These are phyloP conservation scores for Geotrichum candidum DNA, from an alignment of 1,139 yeast genomes.

Conservation along the genomic window DNA sequence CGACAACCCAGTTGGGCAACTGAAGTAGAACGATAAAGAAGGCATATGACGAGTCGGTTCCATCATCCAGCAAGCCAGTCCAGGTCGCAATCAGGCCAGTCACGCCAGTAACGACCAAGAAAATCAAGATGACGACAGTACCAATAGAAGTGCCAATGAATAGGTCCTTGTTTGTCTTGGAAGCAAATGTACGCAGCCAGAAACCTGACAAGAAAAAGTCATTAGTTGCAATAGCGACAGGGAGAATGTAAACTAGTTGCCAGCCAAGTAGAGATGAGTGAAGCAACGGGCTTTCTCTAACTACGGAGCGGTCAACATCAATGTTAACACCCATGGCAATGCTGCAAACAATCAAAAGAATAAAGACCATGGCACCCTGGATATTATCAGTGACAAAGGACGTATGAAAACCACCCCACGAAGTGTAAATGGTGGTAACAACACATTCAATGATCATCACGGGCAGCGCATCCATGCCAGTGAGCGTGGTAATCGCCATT, in stretches of 20 bases:
- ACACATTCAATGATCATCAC: constrained; percentile 82
- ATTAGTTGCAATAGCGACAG: constrained; percentile 82
- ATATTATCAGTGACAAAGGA: constrained; percentile 84
- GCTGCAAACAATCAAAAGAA: constrained; percentile 63
- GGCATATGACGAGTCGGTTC: constrained; percentile 54
- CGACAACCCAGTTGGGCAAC: constrained; percentile 86
- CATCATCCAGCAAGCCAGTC: constrained; percentile 60
- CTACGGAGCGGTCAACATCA: constrained; percentile 55
- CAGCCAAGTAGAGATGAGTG: constrained; percentile 71
- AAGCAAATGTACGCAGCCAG: constrained; percentile 92
- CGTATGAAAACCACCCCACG: constrained; percentile 84
- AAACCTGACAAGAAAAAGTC: constrained; percentile 88
- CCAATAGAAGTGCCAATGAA: constrained; percentile 72
- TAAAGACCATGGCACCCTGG: constrained; percentile 71
- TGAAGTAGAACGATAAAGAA: constrained; percentile 63
- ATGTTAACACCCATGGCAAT: constrained; percentile 78
- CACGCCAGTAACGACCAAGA: constrained; percentile 68
- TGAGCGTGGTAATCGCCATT: constrained; percentile 66
- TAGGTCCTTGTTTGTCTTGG: constrained; percentile 69
- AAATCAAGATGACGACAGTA: constrained; percentile 54
- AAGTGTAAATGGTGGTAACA: constrained; percentile 81
- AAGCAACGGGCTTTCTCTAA: constrained; percentile 61
- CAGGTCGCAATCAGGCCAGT: constrained; percentile 88
- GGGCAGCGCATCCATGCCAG: constrained; percentile 74
- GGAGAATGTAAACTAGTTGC: constrained; percentile 79